phyloP scores from a whole-genome alignment of 371 early-diverging fungal species.

The Mortierella sp. region DNA sequence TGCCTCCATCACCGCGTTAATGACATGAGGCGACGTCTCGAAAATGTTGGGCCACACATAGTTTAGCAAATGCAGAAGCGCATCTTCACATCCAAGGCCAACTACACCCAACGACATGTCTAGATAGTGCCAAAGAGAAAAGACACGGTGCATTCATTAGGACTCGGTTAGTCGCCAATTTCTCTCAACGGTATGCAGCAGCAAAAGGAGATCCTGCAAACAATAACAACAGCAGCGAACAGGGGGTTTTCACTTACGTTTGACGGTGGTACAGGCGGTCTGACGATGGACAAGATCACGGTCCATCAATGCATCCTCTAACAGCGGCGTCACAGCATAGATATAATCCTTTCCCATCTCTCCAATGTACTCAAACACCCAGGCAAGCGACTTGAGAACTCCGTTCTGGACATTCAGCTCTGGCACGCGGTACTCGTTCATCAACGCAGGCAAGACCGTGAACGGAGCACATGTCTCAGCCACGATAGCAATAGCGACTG shows the following conservation, averaged over 20 bases:
- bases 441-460: constrained; percentile 96
- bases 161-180: neutral
- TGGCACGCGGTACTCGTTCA: constrained; percentile 99
- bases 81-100: constrained; percentile 94
- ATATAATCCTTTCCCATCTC: constrained; percentile 97
- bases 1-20: constrained; percentile 96
- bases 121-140: constrained; percentile 2
- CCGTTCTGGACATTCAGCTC: constrained; percentile 99
- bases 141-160: neutral
- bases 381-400: constrained; percentile 93
- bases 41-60: constrained; percentile 98
- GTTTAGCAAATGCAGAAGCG: constrained; percentile 93
- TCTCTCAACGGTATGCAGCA: neutral
- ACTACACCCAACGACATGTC: constrained; percentile 93
- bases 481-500: constrained; percentile 96
- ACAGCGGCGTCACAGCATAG: constrained; percentile 92
- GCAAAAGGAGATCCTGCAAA: neutral
- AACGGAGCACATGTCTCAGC: constrained; percentile 97
- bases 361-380: constrained; percentile 98
- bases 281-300: constrained; percentile 98
- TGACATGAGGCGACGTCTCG: constrained; percentile 96
- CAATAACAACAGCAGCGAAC: neutral
- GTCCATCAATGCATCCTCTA: constrained; percentile 98
- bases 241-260: constrained; percentile 54
- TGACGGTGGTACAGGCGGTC: constrained; percentile 95